These are phyloP conservation scores for Trichosporon sp. DNA, from an alignment of 1,284 basidiomycete genomes.

Conservation along the genomic window DNA sequence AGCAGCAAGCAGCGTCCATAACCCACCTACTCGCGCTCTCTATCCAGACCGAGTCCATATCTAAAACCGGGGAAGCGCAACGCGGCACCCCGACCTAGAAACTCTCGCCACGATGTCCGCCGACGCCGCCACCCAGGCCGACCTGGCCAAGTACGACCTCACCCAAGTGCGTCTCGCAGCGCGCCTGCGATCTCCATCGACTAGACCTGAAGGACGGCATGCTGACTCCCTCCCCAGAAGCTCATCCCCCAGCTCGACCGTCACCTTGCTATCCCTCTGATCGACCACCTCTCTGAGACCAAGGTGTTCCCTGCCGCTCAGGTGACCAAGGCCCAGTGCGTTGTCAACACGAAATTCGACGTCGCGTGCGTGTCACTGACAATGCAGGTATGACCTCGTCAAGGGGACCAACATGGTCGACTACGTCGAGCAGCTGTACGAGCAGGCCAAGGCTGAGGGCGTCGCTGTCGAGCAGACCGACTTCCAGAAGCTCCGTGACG, in stretches of 20 bases:
- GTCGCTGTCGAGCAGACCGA: constrained; percentile 51
- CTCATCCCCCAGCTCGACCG: constrained; percentile 91
- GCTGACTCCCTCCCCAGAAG: constrained; percentile 55
- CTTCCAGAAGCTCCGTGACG: constrained; percentile 72
- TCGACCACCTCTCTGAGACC: constrained; percentile 70
- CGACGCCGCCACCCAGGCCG: constrained; percentile 19
- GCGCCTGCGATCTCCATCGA: background rate
- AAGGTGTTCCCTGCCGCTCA: constrained; percentile 43
- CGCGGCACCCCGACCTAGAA: constrained; percentile 3
- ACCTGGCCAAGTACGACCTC: constrained; percentile 80
- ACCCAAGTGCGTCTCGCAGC: constrained; percentile 52
- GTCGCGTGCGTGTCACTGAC: constrained; percentile 8
- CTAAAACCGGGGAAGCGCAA: constrained; percentile 9
- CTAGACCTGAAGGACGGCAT: background rate
- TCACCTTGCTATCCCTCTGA: constrained; percentile 86
- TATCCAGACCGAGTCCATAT: constrained; percentile 10
- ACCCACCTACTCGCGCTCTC: constrained; percentile 16
- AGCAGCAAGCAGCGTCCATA: constrained; percentile 6
- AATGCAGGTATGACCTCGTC: constrained; percentile 76
- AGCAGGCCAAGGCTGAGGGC: constrained; percentile 58
- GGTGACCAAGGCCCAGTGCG: constrained; percentile 48
- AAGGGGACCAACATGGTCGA: constrained; percentile 96
- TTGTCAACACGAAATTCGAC: constrained; percentile 9
- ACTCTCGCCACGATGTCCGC: constrained; percentile 4
- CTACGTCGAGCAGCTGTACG: constrained; percentile 74